A percentile compares a stretch with the other conserved stretches of the same genome.
These are phyloP conservation scores for Neoconidiobolus thromboides DNA, from an alignment of 371 early-diverging fungal genomes.

Conservation along the genomic window DNA sequence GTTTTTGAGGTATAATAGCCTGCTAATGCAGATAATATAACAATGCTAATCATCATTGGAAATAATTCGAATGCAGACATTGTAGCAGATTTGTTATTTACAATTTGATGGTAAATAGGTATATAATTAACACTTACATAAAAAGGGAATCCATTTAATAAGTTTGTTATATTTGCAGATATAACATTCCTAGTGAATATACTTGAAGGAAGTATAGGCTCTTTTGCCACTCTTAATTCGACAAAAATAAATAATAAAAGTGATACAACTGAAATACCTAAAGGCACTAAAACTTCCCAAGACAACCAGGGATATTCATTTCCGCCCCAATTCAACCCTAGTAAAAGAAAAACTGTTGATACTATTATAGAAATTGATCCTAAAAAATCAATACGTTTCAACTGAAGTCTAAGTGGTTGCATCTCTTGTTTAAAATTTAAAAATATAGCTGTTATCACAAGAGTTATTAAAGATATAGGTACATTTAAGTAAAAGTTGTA, in stretches of 20 bases:
- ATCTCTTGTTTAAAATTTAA: conserved; percentile 20
- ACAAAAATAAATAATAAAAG: conserved; percentile 34
- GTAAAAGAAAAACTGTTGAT: conserved; percentile 19
- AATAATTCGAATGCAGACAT: conserved; percentile 39
- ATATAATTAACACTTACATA: conserved; percentile 31
- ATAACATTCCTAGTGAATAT: conserved; percentile 10
- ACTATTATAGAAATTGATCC: neutral
- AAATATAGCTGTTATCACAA: conserved; percentile 28
- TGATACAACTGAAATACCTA: conserved; percentile 41
- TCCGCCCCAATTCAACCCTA: conserved; percentile 38
- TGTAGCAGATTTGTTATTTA: conserved; percentile 21
- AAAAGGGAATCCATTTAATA: conserved; percentile 30
- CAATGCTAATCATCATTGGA: conserved; percentile 29
- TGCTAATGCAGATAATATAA: conserved; percentile 13
- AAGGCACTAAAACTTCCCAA: conserved; percentile 25
- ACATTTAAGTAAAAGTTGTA: conserved; percentile 63
- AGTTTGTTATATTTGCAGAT: conserved; percentile 19
- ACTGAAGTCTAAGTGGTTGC: conserved; percentile 17
- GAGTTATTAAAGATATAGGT: conserved; percentile 32
- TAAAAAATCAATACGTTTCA: conserved; percentile 15
- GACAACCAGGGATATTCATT: conserved; percentile 26
- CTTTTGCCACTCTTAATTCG: conserved; percentile 24
- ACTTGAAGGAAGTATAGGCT: conserved; percentile 14
- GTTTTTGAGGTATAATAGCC: conserved; percentile 5
- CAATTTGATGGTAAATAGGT: conserved; percentile 65